These are phyloP conservation scores for Ciborinia camelliae DNA, from an alignment of 2,329 filamentous ascomycete genomes.

Conservation along the genomic window DNA sequence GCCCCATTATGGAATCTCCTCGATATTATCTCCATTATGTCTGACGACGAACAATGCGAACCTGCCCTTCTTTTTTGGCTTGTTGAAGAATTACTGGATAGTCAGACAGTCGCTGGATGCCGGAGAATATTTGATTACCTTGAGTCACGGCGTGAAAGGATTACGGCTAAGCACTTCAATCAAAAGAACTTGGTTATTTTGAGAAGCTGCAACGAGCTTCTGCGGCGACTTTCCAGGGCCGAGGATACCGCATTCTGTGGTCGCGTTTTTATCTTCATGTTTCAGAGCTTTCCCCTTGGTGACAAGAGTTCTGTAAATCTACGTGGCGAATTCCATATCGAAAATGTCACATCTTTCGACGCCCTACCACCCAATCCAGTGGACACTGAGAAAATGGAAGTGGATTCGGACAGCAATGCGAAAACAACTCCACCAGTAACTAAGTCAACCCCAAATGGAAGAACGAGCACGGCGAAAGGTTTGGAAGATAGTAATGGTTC, in stretches of 20 bases:
- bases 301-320: constrained; percentile 98
- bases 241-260: constrained; percentile 98
- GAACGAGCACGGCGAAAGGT: constrained; percentile 28
- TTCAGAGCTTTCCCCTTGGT: constrained; percentile 93
- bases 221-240: constrained; percentile 89
- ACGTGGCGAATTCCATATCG: constrained; percentile 89
- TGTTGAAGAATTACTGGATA: constrained; percentile 91
- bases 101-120: constrained; percentile 90
- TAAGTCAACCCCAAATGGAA: constrained; percentile 18
- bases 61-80: constrained; percentile 83
- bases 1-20: constrained; percentile 89
- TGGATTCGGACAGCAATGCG: constrained; percentile 50
- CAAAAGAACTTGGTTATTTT: constrained; percentile 86
- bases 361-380: constrained; percentile 44
- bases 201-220: constrained; percentile 89
- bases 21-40: constrained; percentile 84
- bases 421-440: constrained; percentile 30
- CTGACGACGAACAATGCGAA: constrained; percentile 75
- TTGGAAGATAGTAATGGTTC: constrained; percentile 37
- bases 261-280: constrained; percentile 96
- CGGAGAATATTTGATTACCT: constrained; percentile 91
- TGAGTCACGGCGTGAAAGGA: constrained; percentile 84
- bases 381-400: constrained; percentile 58
- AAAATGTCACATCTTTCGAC: constrained; percentile 88
- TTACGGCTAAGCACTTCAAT: constrained; percentile 76